These are phyloP conservation scores for Urochloa ruziziensis DNA, from an alignment of 176 grass and related monocot genomes.

Conservation along the genomic window DNA sequence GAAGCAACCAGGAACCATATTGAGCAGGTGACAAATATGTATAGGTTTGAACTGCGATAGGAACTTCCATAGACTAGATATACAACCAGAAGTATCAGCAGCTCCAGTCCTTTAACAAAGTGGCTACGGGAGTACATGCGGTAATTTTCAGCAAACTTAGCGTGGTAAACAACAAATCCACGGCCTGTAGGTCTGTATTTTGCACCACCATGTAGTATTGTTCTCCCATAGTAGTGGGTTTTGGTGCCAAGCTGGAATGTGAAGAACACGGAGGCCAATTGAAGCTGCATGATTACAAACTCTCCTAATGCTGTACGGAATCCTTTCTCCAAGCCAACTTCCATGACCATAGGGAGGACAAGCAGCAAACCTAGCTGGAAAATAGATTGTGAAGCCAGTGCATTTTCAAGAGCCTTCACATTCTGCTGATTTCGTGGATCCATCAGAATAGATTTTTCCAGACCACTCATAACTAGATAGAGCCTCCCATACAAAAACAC, in stretches of 20 bases:
- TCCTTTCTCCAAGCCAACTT: constrained; percentile 93
- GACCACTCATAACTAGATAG: constrained; percentile 89
- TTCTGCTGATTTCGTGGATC: constrained; percentile 69
- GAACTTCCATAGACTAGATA: constrained; percentile 73
- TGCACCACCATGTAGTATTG: constrained; percentile 84
- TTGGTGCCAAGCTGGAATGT: constrained; percentile 97
- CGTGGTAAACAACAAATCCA: constrained; percentile 88
- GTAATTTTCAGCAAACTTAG: constrained; percentile 92
- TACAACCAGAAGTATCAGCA: constrained; percentile 78
- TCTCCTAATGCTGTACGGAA: constrained; percentile 88
- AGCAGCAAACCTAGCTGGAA: constrained; percentile 89
- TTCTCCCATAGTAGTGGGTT: constrained; percentile 90
- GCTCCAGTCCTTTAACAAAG: constrained; percentile 89
- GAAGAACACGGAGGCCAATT: constrained; percentile 89
- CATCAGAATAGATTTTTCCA: constrained; percentile 80
- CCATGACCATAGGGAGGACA: constrained; percentile 95
- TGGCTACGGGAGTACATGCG: constrained; percentile 95
- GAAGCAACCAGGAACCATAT: constrained; percentile 94
- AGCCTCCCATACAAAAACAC: constrained; percentile 90
- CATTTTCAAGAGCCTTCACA: constrained; percentile 81
- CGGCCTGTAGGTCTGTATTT: constrained; percentile 84
- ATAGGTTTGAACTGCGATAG: constrained; percentile 74
- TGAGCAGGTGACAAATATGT: constrained; percentile 80
- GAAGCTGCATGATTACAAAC: constrained; percentile 96
- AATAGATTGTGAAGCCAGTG: constrained; percentile 82